These are phyloP conservation scores for Thelonectria rubi DNA, from an alignment of 2,329 filamentous ascomycete species.

Conservation along the genomic window DNA sequence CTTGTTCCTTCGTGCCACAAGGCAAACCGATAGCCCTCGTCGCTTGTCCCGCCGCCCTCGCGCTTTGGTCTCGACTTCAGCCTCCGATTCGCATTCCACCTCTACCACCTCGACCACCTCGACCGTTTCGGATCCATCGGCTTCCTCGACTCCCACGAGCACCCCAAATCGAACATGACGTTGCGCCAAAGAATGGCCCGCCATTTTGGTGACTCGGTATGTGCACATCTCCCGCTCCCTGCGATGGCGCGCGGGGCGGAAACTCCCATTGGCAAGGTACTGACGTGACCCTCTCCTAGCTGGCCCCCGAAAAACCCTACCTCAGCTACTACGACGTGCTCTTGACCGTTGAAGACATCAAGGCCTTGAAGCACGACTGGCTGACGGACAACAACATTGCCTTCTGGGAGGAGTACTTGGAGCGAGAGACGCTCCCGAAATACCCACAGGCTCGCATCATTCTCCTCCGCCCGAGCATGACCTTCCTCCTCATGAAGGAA, in stretches of 20 bases:
- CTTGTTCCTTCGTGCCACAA: conserved; percentile 36
- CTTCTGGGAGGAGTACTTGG: conserved; percentile 98
- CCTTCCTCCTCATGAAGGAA: conserved; percentile 86
- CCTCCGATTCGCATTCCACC: conserved; percentile 11
- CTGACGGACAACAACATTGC: conserved; percentile 96
- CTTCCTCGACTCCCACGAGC: conserved; percentile 27
- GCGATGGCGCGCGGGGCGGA: not conserved
- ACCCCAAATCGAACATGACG: conserved; percentile 46
- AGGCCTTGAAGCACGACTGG: conserved; percentile 91
- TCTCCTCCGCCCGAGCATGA: conserved; percentile 91
- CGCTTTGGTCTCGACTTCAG: conserved; percentile 28
- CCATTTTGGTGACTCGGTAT: conserved; percentile 58
- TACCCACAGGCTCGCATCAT: conserved; percentile 88
- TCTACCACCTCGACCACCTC: conserved; percentile 28
- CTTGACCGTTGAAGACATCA: conserved; percentile 86
- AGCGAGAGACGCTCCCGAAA: conserved; percentile 83
- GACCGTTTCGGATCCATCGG: conserved; percentile 31
- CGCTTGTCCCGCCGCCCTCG: conserved; percentile 35
- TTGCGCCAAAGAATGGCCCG: conserved; percentile 56
- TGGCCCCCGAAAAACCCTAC: conserved; percentile 50
- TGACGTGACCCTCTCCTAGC: conserved; percentile 53
- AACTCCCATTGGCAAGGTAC: conserved; percentile 3
- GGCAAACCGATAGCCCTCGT: conserved; percentile 34
- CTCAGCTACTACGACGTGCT: conserved; percentile 55
- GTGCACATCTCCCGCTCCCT: conserved; percentile 37